These are phyloP conservation scores for Comarum palustre DNA, from an alignment of 306 rosid species.

Conservation along the genomic window DNA sequence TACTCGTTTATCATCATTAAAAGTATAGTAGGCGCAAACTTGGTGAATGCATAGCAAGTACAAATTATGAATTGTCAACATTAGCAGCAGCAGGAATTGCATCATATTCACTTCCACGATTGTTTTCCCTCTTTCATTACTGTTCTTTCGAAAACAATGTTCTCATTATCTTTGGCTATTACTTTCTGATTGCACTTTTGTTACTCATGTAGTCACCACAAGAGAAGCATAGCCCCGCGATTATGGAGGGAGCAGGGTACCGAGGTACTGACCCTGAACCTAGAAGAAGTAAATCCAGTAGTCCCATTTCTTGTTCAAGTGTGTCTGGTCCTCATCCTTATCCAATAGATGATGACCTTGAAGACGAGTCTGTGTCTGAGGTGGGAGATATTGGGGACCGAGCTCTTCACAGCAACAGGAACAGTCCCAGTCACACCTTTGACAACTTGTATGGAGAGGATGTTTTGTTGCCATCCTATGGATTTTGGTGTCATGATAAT, in stretches of 20 bases:
- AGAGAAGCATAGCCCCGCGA: constrained; percentile 22
- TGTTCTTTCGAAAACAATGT: not conserved
- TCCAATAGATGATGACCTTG: constrained; percentile 38
- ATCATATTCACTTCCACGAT: not conserved
- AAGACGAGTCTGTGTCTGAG: constrained; percentile 59
- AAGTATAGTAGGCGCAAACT: not conserved
- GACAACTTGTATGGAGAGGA: constrained; percentile 35
- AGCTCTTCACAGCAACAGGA: constrained; percentile 52
- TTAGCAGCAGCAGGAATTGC: constrained; percentile 11
- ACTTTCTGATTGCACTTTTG: constrained; percentile 2
- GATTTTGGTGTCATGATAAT: constrained; percentile 18
- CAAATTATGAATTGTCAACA: not conserved
- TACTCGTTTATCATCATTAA: not conserved
- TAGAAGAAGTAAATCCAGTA: constrained; percentile 33
- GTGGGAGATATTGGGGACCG: constrained; percentile 92
- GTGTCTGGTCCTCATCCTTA: constrained; percentile 34
- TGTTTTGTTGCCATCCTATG: constrained; percentile 25
- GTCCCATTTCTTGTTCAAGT: constrained; percentile 49
- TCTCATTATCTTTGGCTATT: not conserved
- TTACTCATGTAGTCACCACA: constrained; percentile 22
- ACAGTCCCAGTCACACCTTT: constrained; percentile 44
- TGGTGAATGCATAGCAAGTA: not conserved
- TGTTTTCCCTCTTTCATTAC: not conserved
- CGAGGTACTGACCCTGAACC: constrained; percentile 10
- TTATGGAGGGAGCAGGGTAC: constrained; percentile 16